phyloP scores from a whole-genome alignment of 2,329 filamentous ascomycete species.

The Zymoseptoria tritici region DNA sequence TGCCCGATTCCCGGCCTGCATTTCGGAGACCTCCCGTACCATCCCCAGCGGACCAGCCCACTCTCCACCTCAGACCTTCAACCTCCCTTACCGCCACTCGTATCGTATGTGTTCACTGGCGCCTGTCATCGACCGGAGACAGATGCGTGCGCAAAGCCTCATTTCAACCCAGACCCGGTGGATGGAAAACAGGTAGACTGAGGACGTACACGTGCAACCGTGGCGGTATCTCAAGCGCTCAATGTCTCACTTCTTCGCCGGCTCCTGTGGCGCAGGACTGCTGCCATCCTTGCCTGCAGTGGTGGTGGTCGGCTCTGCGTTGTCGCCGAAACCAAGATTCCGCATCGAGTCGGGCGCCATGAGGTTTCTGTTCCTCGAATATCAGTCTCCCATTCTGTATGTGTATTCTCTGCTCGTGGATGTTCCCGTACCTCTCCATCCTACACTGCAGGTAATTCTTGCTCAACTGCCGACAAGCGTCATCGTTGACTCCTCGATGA shows the following conservation, averaged over 20 bases:
- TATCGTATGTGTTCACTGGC: neutral
- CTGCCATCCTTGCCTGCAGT: conserved; percentile 2
- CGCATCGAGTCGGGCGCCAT: conserved; percentile 95
- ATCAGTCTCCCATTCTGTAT: neutral
- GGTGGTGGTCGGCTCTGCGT: neutral
- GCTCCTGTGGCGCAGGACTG: neutral
- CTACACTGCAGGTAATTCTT: conserved; percentile 85
- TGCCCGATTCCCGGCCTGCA: too few species aligned
- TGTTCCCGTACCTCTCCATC: conserved; percentile 72
- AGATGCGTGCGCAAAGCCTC: neutral
- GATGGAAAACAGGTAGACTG: neutral
- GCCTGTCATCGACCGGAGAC: neutral
- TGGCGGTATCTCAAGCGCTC: neutral
- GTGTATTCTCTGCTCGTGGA: neutral
- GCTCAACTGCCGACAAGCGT: conserved; percentile 74
- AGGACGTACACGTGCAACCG: neutral
- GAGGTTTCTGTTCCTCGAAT: conserved; percentile 58
- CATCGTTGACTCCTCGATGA: conserved; percentile 74
- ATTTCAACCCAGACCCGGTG: neutral
- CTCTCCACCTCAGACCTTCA: neutral
- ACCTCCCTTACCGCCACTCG: neutral
- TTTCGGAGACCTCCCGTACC: neutral
- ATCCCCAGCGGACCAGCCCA: neutral
- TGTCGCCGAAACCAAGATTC: conserved; percentile 68
- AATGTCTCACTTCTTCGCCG: neutral